Base-by-base conservation (phyloP, 2,329 filamentous ascomycete species). In the Fusarium multiceps region DNA sequence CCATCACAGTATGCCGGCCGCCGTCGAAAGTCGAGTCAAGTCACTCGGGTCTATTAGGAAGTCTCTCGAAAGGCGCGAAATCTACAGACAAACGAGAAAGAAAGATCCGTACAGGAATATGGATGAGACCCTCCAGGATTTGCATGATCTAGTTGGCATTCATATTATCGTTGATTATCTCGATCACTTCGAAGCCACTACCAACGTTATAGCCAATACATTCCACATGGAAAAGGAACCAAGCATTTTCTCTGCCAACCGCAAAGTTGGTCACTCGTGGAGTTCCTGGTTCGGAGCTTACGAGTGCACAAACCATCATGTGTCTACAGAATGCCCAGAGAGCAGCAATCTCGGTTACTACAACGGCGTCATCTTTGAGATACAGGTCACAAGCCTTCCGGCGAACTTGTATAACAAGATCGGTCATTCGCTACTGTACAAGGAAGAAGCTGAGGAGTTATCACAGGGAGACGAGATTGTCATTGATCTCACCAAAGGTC, bases 141-240 rank as follows among this genome's bases (percentile, higher is more conserved):
- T 27, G 8, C 25, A 27, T 1, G 25, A 27, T 9, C 25, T 27
- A 2, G 25, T 27, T 27, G 25, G 25, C 10, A 27, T 27, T 27
- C 27, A 10, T 3, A 27, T 27, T 3, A 11, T 27, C 1, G 27
- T 27, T 1, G 9, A 27, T 1, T 27, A 27, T 2, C 1, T 27
- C 0, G 27, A 27, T 27, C 27, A 27, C 0, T 11, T 11, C 27
- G 1, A 27, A 1, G 3, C 27, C 9, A 27, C 9, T 11, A 27
- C 25, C 3, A 1, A 3, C 25, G 11, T 42, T 10, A 4, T 21
- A 3, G 16, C 41, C 3, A 1, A 3, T 0, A 51, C 32, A 6
- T 40, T 51, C 18, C 13, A 18, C 1, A 5, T 14, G 10, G n/a
- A 40, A 23, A 27, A 20, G 3, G 8, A 27, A 3, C 48, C 48